Base-by-base conservation (phyloP, 345 rosid species). In the Lenwebbia sp. region DNA sequence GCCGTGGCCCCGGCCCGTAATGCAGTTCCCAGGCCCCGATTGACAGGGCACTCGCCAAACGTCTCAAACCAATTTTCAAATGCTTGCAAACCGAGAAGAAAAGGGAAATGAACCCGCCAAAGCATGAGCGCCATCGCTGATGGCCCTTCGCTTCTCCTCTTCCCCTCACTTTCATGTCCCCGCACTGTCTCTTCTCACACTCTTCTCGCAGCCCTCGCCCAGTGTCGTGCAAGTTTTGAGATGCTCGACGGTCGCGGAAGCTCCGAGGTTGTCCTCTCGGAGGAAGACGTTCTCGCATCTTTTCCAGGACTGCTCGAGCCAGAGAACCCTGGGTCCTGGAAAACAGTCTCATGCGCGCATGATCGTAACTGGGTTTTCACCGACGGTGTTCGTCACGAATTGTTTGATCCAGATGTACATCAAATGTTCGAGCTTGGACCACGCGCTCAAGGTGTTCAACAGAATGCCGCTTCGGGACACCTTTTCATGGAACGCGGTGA, bases 321-420 rank as follows among this genome's bases (percentile, higher is more conserved):
- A 75, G 55, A 88, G 54, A 55, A 88, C 94, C 3, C 58, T 90
- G 51, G 89, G 86, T 70, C 91, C 90, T 0, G 99, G 98, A 0
- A 94, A 94, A 88, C 98, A 96, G 92, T 95, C 95, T 82, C 99
- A 97, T 60, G 94, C 93, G 89, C 95, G 90, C 30, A 91, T 97
- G 96, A 91, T 95, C 10, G 11, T 92, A 57, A 91, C 95, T 87
- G 98, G 98, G 86, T 95, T 96, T 89, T 49, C 70, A 44, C 98
- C 99, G 51, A 94, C 95, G 4, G 83, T 91, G 15, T 97, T 90
- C 54, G 97, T 96, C 25, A 28, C 92, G 15, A 97, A 97, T 83
- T 93, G 99, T 89, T 89, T 97, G 93, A 88, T 94, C 40, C 96
- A 93, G 12, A 49, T 94, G 70, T 96, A 96, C 26, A 54, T 91